Base-by-base conservation (phyloP, 306 rosid species). In the Ceratonia siliqua region DNA sequence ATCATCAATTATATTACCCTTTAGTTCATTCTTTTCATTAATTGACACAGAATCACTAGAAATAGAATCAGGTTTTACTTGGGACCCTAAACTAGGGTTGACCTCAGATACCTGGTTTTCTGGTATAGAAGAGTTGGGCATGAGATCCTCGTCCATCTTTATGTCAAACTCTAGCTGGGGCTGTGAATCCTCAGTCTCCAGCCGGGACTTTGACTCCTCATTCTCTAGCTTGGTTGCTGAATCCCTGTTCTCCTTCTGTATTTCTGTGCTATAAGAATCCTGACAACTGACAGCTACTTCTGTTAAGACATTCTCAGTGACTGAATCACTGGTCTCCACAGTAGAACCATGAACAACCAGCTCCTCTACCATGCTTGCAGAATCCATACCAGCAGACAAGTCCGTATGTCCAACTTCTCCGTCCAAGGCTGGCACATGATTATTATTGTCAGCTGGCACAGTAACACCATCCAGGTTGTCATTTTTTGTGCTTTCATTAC, bases 21-120 rank as follows among this genome's bases (percentile, higher is more conserved):
- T 94, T 87, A 94, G 85, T 94, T 94, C 98, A 88, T 83, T 88
- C 91, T 84, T 91, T 94, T 94, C 83, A 91, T 94, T 89, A 94
- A 91, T 89, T 88, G 97, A 89, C 87, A 91, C 83, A 89, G 90
- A 88, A 91, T 89, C 98, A 94, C 89, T 84, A 94, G 96, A 91
- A 89, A 94, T 85, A 91, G 91, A 91, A 91, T 94, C 98, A 89
- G 87, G 88, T 88, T 82, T 94, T 89, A 94, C 91, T 87, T 88
- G 91, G 86, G 86, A 85, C 92, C 96, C 97, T 86, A 88, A 85
- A 86, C 82, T 86, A 87, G 87, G 92, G 96, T 90, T 75, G 96
- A 94, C 96, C 94, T 94, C 98, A 91, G 90, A 87, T 89, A 94
- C 98, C 97, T 94, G 97, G 94, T 84, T 73, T 87, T 87, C 82